Percentiles rank a stretch among this genome's conserved stretches.
These are phyloP conservation scores for Penicillium sp. DNA, from an alignment of 2,329 filamentous ascomycete species.

Conservation along the genomic window DNA sequence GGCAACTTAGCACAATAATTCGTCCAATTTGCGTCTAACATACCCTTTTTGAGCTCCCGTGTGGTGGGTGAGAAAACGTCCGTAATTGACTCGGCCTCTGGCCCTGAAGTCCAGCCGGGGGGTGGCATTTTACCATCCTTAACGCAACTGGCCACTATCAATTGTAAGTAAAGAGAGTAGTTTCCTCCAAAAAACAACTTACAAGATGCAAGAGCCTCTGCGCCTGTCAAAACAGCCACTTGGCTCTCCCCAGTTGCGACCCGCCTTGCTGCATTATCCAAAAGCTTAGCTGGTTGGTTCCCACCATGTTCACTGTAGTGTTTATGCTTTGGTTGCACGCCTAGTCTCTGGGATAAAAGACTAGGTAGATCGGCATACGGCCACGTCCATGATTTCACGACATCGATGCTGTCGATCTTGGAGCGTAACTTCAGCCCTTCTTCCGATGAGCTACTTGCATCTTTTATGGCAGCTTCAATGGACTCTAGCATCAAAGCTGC, in stretches of 20 bases:
- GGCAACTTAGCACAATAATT: no score
- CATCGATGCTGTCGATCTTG: conserved; percentile 61
- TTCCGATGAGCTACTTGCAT: conserved; percentile 47
- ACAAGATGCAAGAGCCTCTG: conserved; percentile 65
- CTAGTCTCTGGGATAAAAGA: conserved; percentile 56
- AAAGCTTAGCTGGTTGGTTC: conserved; percentile 63
- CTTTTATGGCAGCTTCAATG: conserved; percentile 56
- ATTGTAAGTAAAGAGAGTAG: conserved; percentile 20
- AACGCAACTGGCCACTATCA: conserved; percentile 57
- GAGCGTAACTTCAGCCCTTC: conserved; percentile 42
- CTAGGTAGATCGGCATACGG: conserved; percentile 54
- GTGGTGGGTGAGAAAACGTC: conserved; percentile 58
- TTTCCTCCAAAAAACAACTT: neutral
- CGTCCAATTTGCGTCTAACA: conserved; percentile 10
- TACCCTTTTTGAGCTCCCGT: conserved; percentile 49
- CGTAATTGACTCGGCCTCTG: conserved; percentile 49
- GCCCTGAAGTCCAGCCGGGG: conserved; percentile 59
- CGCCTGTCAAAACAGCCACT: conserved; percentile 65
- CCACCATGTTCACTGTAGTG: conserved; percentile 64
- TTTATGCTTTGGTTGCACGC: conserved; percentile 53
- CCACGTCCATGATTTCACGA: conserved; percentile 62
- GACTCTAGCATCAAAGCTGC: conserved; percentile 63
- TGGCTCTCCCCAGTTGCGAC: conserved; percentile 59
- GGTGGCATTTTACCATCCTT: conserved; percentile 60
- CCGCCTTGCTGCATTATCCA: conserved; percentile 66